Evolutionary conservation across 208 protist species (phyloP).

Genomic region (Acanthamoeba divionensis): DNA sequence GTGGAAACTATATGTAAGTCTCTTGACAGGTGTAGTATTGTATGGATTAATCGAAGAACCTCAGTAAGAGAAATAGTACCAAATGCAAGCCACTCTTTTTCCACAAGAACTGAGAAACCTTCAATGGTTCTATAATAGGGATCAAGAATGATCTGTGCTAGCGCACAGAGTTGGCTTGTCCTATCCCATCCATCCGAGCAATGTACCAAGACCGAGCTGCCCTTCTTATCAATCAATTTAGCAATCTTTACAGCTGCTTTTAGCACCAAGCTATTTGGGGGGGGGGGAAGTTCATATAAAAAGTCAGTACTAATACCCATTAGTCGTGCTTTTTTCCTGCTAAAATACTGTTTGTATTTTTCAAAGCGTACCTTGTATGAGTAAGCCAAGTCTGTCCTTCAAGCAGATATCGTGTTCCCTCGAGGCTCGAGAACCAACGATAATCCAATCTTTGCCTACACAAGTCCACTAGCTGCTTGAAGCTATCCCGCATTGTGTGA

Average conservation of each 20-base stretch:
- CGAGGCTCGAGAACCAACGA: constrained; percentile 44
- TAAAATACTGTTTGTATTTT: neutral
- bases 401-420: constrained; percentile 40
- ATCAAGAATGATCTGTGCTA: constrained; percentile 90
- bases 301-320: too few relatives aligned
- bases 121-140: constrained; percentile 87
- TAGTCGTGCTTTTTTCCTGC: neutral
- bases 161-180: constrained; percentile 84
- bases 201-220: constrained; percentile 51
- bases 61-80: constrained; percentile 71
- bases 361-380: neutral
- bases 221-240: constrained; percentile 59
- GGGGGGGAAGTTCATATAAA: too few relatives aligned
- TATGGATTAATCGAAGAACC: neutral
- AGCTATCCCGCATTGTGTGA: constrained; percentile 76
- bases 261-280: constrained; percentile 49
- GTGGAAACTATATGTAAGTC: neutral
- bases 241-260: constrained; percentile 54
- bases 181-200: constrained; percentile 92
- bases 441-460: constrained; percentile 36
- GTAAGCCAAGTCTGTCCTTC: constrained; percentile 37
- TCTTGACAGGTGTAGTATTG: neutral
- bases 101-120: constrained; percentile 82
- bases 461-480: constrained; percentile 64
- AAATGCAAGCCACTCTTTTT: constrained; percentile 93